Base-by-base conservation (phyloP, 192 early-diverging fungal species). In the Mortierella claussenii region DNA sequence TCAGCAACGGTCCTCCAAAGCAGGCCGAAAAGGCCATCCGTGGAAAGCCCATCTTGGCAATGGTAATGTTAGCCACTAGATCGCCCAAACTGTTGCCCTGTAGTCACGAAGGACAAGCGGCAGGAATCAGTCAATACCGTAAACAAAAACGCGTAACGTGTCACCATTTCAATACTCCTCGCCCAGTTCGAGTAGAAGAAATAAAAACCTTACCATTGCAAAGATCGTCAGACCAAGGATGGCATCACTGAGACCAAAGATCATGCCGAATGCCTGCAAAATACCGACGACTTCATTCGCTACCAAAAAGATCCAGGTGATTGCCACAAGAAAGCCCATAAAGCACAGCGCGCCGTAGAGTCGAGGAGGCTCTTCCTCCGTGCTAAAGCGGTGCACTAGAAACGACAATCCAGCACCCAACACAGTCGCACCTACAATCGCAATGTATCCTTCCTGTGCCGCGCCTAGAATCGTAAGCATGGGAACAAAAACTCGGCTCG, bases 21-120 rank as follows among this genome's bases (percentile, higher is more conserved):
- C 96, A 97, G 0, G 97, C 97, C 24, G 92, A 92, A 43, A 98
- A 87, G 1, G 96, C 97, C 96, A 98, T 98, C 57, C 90, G 85
- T 20, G 96, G 94, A 65, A 86, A 96, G 2, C 96, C 96, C 91
- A 94, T 91, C 59, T 83, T 86, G 3, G 97, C 95, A 55, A 98
- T 92, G 23, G 91, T 92, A 21, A 96, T 81, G 69, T 98, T 97
- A 12, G 97, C 96, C 24, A 97, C 91, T 57, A 98, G 84, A 62
- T 98, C 97, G 52, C 93, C 93, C 24, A 95, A 75, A 60, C 91
- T 92, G 69, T 93, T 92, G 18, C 92, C 91, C 83, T 88, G 49
- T 67, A n/a, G n/a, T n/a, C n/a, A n/a, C n/a, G n/a, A n/a, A n/a
- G n/a, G n/a, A n/a, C n/a, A n/a, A n/a, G n/a, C n/a, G n/a, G n/a